phyloP scores from a whole-genome alignment of 495 filamentous ascomycete genomes.

The Extremus antarcticus region DNA sequence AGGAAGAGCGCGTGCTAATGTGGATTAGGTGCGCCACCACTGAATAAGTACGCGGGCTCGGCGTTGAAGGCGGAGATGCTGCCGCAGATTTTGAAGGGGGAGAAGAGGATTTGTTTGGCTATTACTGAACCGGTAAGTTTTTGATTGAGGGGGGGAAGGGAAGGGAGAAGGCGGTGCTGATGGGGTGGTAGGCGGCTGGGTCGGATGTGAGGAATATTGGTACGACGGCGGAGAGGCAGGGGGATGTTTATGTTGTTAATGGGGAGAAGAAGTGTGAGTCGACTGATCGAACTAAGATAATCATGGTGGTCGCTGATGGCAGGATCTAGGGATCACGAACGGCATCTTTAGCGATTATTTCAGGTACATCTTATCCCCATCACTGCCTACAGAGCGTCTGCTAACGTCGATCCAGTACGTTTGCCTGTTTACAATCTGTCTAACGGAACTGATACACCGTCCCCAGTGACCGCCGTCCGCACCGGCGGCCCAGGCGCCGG shows the following conservation, averaged over 20 bases:
- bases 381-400: too few species aligned
- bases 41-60: background rate
- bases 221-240: conserved; percentile 17
- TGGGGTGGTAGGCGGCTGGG: conserved; percentile 1
- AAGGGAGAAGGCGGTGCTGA: background rate
- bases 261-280: conserved; percentile 23
- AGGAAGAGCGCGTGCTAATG: conserved; percentile 9
- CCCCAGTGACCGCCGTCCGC: conserved; percentile 17
- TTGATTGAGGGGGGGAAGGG: too few species aligned
- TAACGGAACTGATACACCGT: too few species aligned
- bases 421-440: too few species aligned
- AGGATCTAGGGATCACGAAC: conserved; percentile 18
- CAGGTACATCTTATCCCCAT: too few species aligned
- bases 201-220: conserved; percentile 21
- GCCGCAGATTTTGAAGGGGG: conserved; percentile 19
- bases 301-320: background rate
- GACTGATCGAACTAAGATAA: background rate
- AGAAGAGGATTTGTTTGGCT: conserved; percentile 24
- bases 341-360: conserved; percentile 25
- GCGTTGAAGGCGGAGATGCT: conserved; percentile 8
- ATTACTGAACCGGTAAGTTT: conserved; percentile 20
- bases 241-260: conserved; percentile 23
- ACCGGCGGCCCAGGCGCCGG: conserved; percentile 20
- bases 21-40: background rate
- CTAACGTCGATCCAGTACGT: too few species aligned